Conservation (phyloP, 441 rosid species). For the Geranium incanum region DNA sequence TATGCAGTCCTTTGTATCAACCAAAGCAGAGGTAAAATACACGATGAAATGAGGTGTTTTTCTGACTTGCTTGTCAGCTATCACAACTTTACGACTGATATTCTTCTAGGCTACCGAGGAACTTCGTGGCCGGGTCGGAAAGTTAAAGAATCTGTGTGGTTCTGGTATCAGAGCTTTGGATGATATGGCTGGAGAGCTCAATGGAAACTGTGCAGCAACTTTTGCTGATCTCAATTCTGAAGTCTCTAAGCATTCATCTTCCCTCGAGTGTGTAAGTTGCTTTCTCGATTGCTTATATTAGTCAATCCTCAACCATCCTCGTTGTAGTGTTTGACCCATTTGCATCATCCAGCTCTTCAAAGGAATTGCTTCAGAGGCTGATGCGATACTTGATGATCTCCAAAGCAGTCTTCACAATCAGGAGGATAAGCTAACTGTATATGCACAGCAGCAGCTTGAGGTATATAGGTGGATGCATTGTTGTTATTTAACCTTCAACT, state of each 20-base stretch:
- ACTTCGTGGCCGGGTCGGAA: conserved; percentile 58
- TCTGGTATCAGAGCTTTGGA: conserved; percentile 67
- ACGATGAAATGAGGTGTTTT: not conserved
- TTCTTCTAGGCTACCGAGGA: conserved; percentile 67
- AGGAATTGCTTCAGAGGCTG: conserved; percentile 86
- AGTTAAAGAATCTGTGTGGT: conserved; percentile 55
- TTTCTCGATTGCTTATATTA: conserved; percentile 12
- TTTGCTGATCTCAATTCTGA: conserved; percentile 65
- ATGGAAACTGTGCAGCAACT: conserved; percentile 62
- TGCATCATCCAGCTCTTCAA: conserved; percentile 67
- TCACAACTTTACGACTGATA: conserved; percentile 18
- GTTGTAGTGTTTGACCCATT: conserved; percentile 18
- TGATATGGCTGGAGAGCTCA: conserved; percentile 59
- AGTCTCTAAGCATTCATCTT: conserved; percentile 73
- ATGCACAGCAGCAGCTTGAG: conserved; percentile 79
- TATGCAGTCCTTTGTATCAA: conserved; percentile 81
- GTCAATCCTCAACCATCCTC: conserved; percentile 8
- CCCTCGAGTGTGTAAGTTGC: conserved; percentile 67
- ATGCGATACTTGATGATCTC: conserved; percentile 70
- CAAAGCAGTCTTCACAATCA: conserved; percentile 73
- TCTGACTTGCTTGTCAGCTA: conserved; percentile 12
- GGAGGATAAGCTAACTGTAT: conserved; percentile 67
- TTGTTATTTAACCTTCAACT: not conserved
- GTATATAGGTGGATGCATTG: conserved; percentile 29
- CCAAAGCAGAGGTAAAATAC: conserved; percentile 63